phyloP scores from a whole-genome alignment of 2,329 filamentous ascomycete genomes.

The Neonectria faginata region DNA sequence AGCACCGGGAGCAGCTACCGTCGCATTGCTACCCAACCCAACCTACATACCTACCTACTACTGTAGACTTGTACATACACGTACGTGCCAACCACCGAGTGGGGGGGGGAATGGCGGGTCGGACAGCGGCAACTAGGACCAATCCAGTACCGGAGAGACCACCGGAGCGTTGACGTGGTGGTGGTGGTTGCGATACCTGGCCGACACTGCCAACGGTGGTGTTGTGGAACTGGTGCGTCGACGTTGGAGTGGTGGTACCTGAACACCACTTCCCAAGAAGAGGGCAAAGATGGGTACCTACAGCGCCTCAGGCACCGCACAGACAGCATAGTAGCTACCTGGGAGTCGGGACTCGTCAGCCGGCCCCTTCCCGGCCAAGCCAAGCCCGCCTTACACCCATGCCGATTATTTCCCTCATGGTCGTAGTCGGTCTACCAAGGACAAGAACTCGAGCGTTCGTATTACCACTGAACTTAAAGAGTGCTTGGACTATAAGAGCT shows the following conservation, averaged over 20 bases:
- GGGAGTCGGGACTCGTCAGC: constrained; percentile 22
- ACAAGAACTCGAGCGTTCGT: too few species aligned
- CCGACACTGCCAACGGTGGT: too few species aligned
- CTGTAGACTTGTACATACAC: too few species aligned
- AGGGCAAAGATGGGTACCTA: not conserved
- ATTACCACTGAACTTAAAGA: not conserved
- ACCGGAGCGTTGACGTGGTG: constrained; percentile 5
- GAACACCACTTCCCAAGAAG: constrained; percentile 13
- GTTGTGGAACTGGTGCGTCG: not conserved
- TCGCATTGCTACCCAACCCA: constrained; percentile 47
- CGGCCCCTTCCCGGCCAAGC: constrained; percentile 3
- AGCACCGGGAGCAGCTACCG: constrained; percentile 36
- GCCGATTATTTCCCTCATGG: constrained; percentile 3
- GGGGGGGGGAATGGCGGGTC: constrained; percentile 22
- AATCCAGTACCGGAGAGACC: constrained; percentile 20
- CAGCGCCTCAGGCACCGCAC: constrained; percentile 12
- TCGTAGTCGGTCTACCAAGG: too few species aligned
- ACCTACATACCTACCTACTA: too few species aligned
- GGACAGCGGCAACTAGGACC: constrained; percentile 29
- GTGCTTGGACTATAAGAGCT: not conserved
- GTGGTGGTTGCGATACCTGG: too few species aligned
- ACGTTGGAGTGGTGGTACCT: constrained; percentile 14
- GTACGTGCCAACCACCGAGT: constrained; percentile 7
- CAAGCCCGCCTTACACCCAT: not conserved
- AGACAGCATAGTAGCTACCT: not conserved